phyloP scores from a whole-genome alignment of 768 basidiomycete species.

The Boletus vinaceobasis region DNA sequence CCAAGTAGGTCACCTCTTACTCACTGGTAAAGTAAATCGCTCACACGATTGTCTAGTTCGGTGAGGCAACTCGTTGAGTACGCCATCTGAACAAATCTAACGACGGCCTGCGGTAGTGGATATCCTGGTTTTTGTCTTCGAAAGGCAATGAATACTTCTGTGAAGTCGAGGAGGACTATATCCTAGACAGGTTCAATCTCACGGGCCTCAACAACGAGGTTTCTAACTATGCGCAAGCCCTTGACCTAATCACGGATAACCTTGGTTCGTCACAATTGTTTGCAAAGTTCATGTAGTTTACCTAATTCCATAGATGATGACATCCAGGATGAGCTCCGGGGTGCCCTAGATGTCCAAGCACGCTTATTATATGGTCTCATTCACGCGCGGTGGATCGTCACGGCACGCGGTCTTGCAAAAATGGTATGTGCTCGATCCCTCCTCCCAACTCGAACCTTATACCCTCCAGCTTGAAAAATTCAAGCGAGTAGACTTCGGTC shows the following conservation, averaged over 20 bases:
- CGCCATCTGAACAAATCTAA: conserved; percentile 16
- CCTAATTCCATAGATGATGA: conserved; percentile 67
- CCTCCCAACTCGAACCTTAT: conserved; percentile 1
- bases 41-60: conserved; percentile 25
- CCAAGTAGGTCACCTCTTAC: conserved; percentile 59
- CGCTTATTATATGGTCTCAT: conserved; percentile 93
- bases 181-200: conserved; percentile 96
- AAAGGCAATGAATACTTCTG: conserved; percentile 99
- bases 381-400: conserved; percentile 96
- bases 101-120: conserved; percentile 60
- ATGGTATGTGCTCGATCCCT: conserved; percentile 59
- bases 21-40: not conserved
- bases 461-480: conserved; percentile 82
- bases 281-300: not conserved
- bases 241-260: conserved; percentile 95
- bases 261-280: conserved; percentile 59
- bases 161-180: conserved; percentile 99
- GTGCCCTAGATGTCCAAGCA: conserved; percentile 90
- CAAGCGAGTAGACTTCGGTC: conserved; percentile 96
- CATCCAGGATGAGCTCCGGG: conserved; percentile 89
- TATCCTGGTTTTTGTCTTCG: conserved; percentile 94
- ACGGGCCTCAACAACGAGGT: conserved; percentile 97
- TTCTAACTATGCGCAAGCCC: conserved; percentile 87
- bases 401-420: conserved; percentile 87
- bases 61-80: conserved; percentile 19